Evolutionary conservation across 2,329 filamentous ascomycete species (phyloP).

Genomic region (Escovopsis weberi): DNA sequence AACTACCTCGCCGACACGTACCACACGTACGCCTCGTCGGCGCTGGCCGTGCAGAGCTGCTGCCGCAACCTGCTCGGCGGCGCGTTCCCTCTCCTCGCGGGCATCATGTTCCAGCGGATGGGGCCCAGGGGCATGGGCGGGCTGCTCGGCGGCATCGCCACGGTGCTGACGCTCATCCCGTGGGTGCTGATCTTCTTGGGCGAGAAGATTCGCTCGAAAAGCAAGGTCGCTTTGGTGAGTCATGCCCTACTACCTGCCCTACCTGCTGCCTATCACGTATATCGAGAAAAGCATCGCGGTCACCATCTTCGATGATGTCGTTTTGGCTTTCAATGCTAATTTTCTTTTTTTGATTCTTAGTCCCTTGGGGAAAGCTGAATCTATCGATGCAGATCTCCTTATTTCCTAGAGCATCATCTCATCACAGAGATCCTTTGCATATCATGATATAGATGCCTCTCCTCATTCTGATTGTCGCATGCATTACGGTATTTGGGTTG

Average conservation of each 20-base stretch:
- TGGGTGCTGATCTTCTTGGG: conserved; percentile 77
- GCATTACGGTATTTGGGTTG: background rate
- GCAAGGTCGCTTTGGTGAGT: conserved; percentile 56
- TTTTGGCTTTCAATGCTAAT: too few relatives aligned
- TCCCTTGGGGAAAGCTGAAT: too few relatives aligned
- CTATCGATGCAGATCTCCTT: too few relatives aligned
- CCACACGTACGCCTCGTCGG: conserved; percentile 69
- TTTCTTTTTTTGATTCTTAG: too few relatives aligned
- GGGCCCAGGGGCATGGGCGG: conserved; percentile 58
- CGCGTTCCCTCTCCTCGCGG: conserved; percentile 63
- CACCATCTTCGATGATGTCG: too few relatives aligned
- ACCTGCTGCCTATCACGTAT: too few relatives aligned
- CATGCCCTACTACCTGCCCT: background rate
- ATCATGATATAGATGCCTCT: too few relatives aligned
- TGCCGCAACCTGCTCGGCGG: conserved; percentile 76
- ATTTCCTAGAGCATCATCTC: too few relatives aligned
- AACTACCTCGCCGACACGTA: conserved; percentile 89
- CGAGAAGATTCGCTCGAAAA: conserved; percentile 57
- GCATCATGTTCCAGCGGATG: conserved; percentile 56
- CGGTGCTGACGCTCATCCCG: conserved; percentile 60
- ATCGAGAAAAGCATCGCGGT: too few relatives aligned
- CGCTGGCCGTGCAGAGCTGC: conserved; percentile 73
- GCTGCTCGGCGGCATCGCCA: conserved; percentile 59
- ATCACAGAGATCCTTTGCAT: too few relatives aligned
- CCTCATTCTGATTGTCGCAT: too few relatives aligned